These are phyloP conservation scores for Fraxinus baroniana DNA, from an alignment of 305 asterid species.

Conservation along the genomic window DNA sequence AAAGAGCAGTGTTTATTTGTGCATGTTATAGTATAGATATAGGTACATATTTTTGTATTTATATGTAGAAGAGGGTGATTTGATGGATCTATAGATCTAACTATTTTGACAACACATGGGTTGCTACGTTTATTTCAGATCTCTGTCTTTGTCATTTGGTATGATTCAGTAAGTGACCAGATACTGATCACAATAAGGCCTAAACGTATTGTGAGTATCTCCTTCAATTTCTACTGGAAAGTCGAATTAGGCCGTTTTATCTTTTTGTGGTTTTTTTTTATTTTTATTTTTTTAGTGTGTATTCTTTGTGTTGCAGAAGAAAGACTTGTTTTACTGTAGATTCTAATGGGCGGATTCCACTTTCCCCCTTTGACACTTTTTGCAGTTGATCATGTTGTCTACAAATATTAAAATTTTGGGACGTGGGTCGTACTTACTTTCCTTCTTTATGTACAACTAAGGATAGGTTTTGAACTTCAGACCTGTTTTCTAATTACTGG, in stretches of 20 bases:
- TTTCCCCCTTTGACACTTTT: neutral
- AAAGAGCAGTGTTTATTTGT: neutral
- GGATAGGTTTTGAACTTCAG: neutral
- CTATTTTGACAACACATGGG: slow-evolving; percentile 22
- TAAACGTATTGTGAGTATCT: neutral
- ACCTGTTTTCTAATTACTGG: neutral
- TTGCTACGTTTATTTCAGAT: slow-evolving; percentile 27
- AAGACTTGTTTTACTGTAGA: neutral
- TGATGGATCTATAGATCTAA: slow-evolving; percentile 32
- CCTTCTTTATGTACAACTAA: neutral
- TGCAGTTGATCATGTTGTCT: neutral
- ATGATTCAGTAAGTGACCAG: slow-evolving; percentile 18
- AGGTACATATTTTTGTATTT: neutral
- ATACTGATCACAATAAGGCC: neutral
- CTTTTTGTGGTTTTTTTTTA: neutral
- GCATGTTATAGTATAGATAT: neutral
- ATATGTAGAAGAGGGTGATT: slow-evolving; percentile 8
- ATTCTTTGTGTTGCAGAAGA: neutral
- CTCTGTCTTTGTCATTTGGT: slow-evolving; percentile 24
- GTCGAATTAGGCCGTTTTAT: neutral
- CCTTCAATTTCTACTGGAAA: neutral
- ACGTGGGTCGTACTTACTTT: neutral
- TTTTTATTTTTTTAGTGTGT: neutral
- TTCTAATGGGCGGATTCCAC: neutral
- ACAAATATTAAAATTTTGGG: neutral